phyloP scores from a whole-genome alignment of 345 rosid genomes.

The Abelmoschus esculentus region DNA sequence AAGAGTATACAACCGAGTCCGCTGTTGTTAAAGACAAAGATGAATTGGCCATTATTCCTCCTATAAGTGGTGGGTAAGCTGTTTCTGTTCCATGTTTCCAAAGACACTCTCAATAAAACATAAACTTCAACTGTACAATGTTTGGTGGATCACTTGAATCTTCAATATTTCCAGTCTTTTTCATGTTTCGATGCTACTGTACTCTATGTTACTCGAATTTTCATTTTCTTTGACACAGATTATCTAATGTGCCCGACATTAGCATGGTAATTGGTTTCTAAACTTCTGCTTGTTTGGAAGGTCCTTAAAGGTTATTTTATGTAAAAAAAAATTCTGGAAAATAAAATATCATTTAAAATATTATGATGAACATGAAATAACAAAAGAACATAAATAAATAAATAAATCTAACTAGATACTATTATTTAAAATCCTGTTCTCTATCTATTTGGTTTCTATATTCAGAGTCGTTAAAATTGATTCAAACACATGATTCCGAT shows the following conservation, averaged over 20 bases:
- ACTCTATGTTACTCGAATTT: background rate
- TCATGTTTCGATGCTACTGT: background rate
- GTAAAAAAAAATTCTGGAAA: too few species aligned
- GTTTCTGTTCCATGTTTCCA: background rate
- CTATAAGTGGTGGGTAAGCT: slow-evolving; percentile 85
- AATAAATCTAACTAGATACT: too few species aligned
- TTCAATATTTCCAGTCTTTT: background rate
- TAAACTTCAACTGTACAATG: background rate
- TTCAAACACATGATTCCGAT: background rate
- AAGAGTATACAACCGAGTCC: slow-evolving; percentile 55
- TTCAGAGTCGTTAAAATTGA: too few species aligned
- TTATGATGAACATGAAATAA: too few species aligned
- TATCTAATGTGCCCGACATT: background rate
- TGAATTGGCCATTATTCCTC: slow-evolving; percentile 93
- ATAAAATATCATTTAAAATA: too few species aligned
- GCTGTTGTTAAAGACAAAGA: slow-evolving; percentile 61
- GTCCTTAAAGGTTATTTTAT: too few species aligned
- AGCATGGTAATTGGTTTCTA: too few species aligned
- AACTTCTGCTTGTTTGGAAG: too few species aligned
- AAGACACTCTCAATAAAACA: background rate
- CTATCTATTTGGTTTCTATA: too few species aligned
- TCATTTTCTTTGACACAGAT: background rate
- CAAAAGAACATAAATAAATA: too few species aligned
- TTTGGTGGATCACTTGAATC: background rate
- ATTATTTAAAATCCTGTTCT: too few species aligned